A percentile compares a stretch with the other conserved stretches of the same genome.
Conservation (phyloP, 805 yeast genomes). For the Ogataea siamensis region DNA sequence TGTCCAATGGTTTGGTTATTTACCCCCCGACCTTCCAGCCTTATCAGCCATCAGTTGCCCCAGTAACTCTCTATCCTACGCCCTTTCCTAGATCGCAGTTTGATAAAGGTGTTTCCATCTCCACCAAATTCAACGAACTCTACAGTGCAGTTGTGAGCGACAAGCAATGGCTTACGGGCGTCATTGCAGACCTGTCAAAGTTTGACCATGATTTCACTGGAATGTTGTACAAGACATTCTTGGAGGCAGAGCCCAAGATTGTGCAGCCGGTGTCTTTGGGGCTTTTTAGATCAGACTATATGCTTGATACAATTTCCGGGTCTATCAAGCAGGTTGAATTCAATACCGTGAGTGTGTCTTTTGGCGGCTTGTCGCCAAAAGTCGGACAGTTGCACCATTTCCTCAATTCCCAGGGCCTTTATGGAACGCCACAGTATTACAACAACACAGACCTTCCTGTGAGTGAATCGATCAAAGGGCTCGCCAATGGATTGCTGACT, state of each 20-base stretch:
- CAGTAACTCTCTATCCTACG: constrained; percentile 88
- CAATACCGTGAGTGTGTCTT: constrained; percentile 93
- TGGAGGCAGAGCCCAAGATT: constrained; percentile 48
- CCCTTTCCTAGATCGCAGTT: constrained; percentile 75
- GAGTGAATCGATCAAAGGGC: constrained; percentile 58
- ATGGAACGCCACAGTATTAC: constrained; percentile 46
- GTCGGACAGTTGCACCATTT: constrained; percentile 75
- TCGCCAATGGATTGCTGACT: constrained; percentile 68
- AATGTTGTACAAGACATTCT: constrained; percentile 61
- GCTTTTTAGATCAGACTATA: constrained; percentile 85
- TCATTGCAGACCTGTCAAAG: constrained; percentile 51
- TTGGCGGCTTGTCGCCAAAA: constrained; percentile 84
- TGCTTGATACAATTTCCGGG: constrained; percentile 54
- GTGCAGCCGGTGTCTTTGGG: constrained; percentile 75
- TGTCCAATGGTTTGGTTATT: constrained; percentile 80
- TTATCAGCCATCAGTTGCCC: constrained; percentile 62
- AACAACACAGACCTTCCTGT: constrained; percentile 51
- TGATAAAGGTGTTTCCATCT: constrained; percentile 63
- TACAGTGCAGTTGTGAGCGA: constrained; percentile 67
- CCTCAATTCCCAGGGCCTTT: constrained; percentile 58
- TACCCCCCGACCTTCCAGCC: constrained; percentile 57
- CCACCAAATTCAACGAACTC: constrained; percentile 64
- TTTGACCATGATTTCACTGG: constrained; percentile 82
- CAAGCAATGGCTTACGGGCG: constrained; percentile 58
- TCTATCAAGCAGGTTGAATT: constrained; percentile 90